Percentiles rank a stretch among this genome's conserved stretches.
Conservation (phyloP, 129 eudicot species). For the Centella asiatica region DNA sequence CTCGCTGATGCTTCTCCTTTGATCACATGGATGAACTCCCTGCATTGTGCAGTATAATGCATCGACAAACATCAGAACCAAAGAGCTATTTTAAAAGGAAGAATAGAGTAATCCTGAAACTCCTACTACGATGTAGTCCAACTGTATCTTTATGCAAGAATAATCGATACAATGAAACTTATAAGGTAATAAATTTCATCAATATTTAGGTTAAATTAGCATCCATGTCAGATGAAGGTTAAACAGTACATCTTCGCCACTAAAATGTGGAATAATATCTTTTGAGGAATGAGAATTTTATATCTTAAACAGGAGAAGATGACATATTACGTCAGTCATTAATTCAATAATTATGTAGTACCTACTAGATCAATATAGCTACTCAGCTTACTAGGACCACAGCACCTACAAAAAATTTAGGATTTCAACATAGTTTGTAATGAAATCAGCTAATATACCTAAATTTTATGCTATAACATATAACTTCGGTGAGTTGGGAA, state of each 20-base stretch:
- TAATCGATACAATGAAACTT: background rate
- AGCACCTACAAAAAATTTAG: no score
- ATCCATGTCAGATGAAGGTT: background rate
- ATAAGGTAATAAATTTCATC: no score
- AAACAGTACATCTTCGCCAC: background rate
- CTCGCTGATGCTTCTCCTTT: slow-evolving; percentile 76
- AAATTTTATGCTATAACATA: background rate
- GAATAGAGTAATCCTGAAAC: background rate
- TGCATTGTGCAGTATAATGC: slow-evolving; percentile 20
- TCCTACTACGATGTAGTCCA: background rate
- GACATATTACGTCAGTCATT: no score
- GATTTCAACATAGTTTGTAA: no score
- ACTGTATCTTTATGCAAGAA: background rate
- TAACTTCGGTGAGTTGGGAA: no score
- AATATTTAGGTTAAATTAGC: background rate
- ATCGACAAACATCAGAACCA: slow-evolving; percentile 7
- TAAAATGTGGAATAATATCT: no score
- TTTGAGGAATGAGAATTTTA: no score
- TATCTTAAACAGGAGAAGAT: background rate
- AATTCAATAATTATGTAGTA: background rate
- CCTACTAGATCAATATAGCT: background rate
- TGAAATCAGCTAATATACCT: background rate
- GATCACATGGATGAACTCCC: slow-evolving; percentile 96
- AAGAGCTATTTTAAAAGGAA: slow-evolving; percentile 1
- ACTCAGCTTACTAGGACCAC: no score